Conservation (phyloP, 2,329 filamentous ascomycete species). For the Curvularia sp. region DNA sequence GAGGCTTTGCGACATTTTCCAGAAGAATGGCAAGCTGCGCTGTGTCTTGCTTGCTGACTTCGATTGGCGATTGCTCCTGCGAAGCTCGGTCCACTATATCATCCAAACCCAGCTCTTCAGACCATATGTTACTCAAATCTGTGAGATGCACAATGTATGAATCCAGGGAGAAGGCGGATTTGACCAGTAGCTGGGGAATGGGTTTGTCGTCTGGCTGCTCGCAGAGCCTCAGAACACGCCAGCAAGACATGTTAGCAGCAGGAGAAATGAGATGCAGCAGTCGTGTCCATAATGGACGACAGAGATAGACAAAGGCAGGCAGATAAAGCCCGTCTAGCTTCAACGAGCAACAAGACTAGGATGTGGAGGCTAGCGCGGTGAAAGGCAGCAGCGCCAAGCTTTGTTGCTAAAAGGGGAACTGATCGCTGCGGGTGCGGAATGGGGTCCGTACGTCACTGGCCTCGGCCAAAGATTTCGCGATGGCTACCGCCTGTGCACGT, state of each 20-base stretch:
- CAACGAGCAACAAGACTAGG: not conserved
- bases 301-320: not conserved
- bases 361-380: not conserved
- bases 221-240: slow-evolving; percentile 43
- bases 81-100: slow-evolving; percentile 69
- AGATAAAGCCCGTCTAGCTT: not conserved
- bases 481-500: not conserved
- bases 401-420: slow-evolving; percentile 8
- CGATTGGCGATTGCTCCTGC: slow-evolving; percentile 72
- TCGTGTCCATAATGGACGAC: not conserved
- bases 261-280: not conserved
- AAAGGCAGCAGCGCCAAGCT: slow-evolving; percentile 25
- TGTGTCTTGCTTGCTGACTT: slow-evolving; percentile 69
- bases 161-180: slow-evolving; percentile 61
- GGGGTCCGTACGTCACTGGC: slow-evolving; percentile 31
- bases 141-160: slow-evolving; percentile 73
- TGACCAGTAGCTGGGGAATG: slow-evolving; percentile 69
- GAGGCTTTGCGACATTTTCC: slow-evolving; percentile 64
- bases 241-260: slow-evolving; percentile 40
- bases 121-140: slow-evolving; percentile 77
- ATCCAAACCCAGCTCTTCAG: slow-evolving; percentile 67
- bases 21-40: slow-evolving; percentile 74
- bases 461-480: slow-evolving; percentile 26
- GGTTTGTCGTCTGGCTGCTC: slow-evolving; percentile 30
- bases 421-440: slow-evolving; percentile 16